Base-by-base conservation (phyloP, 805 yeast genomes). In the Isabelozyma pseudorhagii region DNA sequence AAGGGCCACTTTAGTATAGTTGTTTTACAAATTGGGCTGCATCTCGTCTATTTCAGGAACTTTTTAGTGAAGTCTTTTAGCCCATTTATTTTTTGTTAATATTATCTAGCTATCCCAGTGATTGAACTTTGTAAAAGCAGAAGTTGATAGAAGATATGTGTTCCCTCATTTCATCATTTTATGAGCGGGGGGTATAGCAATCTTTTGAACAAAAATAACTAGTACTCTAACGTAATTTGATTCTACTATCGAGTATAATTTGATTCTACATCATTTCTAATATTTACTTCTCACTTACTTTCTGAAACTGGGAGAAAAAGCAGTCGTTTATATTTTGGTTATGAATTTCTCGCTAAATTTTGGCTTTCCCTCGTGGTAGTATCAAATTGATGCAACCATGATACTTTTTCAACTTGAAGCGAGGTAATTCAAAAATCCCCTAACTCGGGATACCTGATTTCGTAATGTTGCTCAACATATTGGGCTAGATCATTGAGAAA, bases 391-490 rank as follows among this genome's bases (percentile, higher is more conserved):
- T 21, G 25, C 4, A 4, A 21, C 17, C 42, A 15, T 14, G 29
- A 45, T 17, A 25, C 36, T 25, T 15, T 45, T 28, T 40, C 44
- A 25, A 15, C 15, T 14, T 41, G 3, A 46, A 41, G 15, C 18
- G 5, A 41, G 21, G 46, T 34, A 42, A 21, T 17, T 38, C 47
- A 63, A 49, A 59, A 66, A 44, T 66, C 66, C 4, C 60, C 64
- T n/a, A 66, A 45, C 31, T 71, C 66, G 1, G 92, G 88, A 58
- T 89, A 87, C 52, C 86, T 69, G 5, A 89, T 66, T 42, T 87
- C 93, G 42, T 78, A 83, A 50, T 81, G 69, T 2, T 82, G 82
- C 56, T 84, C 91, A 47, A 83, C 84, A 84, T 85, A 85, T 5
- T 72, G 63, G 8, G 81, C 81, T 96, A 97, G 89, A 17, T 74